Evolutionary conservation across 805 yeast genomes (phyloP).

Genomic region (Candida pseudofarinosa): DNA sequence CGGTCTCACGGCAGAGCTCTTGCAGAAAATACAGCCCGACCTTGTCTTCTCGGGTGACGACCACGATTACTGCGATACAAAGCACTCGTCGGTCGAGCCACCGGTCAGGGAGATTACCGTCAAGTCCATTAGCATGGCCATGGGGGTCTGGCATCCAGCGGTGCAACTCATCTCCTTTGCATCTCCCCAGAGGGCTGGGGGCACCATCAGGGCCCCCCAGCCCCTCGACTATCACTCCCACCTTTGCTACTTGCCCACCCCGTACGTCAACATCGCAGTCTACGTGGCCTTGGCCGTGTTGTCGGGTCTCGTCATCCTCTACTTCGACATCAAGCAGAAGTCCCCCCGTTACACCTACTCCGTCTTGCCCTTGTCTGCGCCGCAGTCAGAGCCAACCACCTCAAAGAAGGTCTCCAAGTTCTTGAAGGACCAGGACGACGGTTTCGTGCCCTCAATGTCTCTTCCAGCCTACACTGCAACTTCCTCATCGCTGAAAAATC

Average conservation of each 20-base stretch:
- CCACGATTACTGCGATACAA: constrained; percentile 87
- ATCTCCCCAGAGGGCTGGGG: constrained; percentile 2
- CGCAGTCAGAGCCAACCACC: constrained; percentile 6
- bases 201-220: constrained; percentile 4
- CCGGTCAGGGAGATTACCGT: constrained; percentile 31
- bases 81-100: constrained; percentile 37
- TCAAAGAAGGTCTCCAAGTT: constrained; percentile 26
- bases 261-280: constrained; percentile 37
- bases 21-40: constrained; percentile 59
- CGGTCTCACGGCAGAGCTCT: constrained; percentile 52
- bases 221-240: constrained; percentile 28
- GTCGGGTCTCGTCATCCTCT: constrained; percentile 24
- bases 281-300: constrained; percentile 35
- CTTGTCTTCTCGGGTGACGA: constrained; percentile 89
- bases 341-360: constrained; percentile 22
- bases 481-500: not conserved
- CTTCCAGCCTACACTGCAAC: constrained; percentile 25
- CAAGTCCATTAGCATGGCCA: constrained; percentile 38
- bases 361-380: constrained; percentile 17
- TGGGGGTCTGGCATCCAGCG: constrained; percentile 39
- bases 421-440: constrained; percentile 26
- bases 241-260: constrained; percentile 44
- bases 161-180: constrained; percentile 34
- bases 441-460: constrained; percentile 3
- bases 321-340: constrained; percentile 26